These are phyloP conservation scores for Suhomyces bribrorum DNA, from an alignment of 1,139 yeast genomes.

Conservation along the genomic window DNA sequence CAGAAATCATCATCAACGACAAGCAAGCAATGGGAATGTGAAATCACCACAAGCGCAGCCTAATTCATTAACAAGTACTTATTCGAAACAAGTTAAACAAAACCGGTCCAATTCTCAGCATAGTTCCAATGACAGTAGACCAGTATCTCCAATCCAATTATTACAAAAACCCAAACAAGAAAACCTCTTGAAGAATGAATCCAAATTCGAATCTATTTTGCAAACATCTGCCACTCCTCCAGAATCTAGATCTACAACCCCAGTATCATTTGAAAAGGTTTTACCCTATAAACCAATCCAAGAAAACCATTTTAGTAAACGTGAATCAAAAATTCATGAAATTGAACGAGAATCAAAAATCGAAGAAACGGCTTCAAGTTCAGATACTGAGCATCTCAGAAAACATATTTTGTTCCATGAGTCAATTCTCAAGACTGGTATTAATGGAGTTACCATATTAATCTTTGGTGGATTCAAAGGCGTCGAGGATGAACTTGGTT, in stretches of 20 bases:
- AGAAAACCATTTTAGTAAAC: neutral
- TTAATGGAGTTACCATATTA: conserved; percentile 30
- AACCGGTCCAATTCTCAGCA: conserved; percentile 32
- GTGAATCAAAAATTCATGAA: conserved; percentile 1
- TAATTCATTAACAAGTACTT: conserved; percentile 28
- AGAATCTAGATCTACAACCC: conserved; percentile 6
- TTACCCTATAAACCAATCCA: neutral
- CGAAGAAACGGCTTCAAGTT: neutral
- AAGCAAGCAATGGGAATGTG: conserved; percentile 14
- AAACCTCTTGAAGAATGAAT: neutral
- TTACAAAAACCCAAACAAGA: conserved; percentile 10
- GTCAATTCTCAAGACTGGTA: conserved; percentile 19
- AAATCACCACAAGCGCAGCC: conserved; percentile 12
- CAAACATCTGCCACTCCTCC: conserved; percentile 3
- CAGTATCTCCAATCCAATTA: conserved; percentile 25
- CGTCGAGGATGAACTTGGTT: conserved; percentile 18
- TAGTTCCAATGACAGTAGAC: conserved; percentile 21
- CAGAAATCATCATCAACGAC: conserved; percentile 21
- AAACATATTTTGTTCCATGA: conserved; percentile 15
- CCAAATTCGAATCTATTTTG: neutral
- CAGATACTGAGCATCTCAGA: conserved; percentile 4
- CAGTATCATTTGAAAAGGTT: conserved; percentile 4
- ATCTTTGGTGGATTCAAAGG: conserved; percentile 45
- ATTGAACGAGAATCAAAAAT: neutral
- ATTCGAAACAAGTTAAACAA: conserved; percentile 37